phyloP scores from a whole-genome alignment of 2,329 filamentous ascomycete genomes.

The Coniochaeta ligniaria region DNA sequence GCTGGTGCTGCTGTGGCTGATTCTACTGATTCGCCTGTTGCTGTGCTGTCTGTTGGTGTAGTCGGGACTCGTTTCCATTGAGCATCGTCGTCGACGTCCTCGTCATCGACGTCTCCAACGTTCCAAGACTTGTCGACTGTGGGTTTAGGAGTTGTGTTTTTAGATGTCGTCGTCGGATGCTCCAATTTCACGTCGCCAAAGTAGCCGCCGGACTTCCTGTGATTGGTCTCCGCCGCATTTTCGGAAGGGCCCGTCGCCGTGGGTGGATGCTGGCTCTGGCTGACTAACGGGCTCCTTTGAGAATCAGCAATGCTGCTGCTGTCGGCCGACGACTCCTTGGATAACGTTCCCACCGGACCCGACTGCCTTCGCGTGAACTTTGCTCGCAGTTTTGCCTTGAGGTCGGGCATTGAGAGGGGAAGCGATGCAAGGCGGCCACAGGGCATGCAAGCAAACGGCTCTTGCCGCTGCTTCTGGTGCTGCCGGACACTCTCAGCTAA shows the following conservation, averaged over 20 bases:
- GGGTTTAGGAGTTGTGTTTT: not conserved
- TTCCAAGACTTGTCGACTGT: not conserved
- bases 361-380: constrained; percentile 37
- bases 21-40: constrained; percentile 2
- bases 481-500: too few species aligned
- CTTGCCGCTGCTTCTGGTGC: not conserved
- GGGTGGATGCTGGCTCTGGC: constrained; percentile 2
- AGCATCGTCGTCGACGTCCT: not conserved
- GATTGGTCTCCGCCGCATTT: not conserved
- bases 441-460: not conserved
- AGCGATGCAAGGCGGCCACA: not conserved
- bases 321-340: constrained; percentile 20
- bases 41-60: not conserved
- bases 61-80: not conserved
- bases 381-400: constrained; percentile 39
- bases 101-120: not conserved
- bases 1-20: constrained; percentile 7
- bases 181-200: not conserved
- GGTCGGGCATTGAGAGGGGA: constrained; percentile 30
- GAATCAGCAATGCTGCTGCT: constrained; percentile 7
- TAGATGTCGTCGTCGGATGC: not conserved
- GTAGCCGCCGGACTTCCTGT: not conserved
- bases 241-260: not conserved
- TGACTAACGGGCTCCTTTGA: constrained; percentile 7
- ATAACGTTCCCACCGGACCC: constrained; percentile 18